Percentiles rank a stretch among this genome's conserved stretches.
Conservation (phyloP, 1,139 yeast species). For the Yamadazyma friedrichii region DNA sequence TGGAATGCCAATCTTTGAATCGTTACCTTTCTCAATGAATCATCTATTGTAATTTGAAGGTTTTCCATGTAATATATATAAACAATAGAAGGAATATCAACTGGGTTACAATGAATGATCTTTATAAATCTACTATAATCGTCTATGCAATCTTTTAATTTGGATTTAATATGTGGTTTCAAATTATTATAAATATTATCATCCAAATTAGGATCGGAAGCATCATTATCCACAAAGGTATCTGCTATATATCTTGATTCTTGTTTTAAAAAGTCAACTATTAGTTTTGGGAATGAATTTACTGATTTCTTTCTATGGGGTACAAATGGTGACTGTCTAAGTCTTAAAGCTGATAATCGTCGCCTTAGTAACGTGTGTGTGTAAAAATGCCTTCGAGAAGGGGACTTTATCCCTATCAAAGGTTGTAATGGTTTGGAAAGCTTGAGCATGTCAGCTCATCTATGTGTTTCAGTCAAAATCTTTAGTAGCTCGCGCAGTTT, state of each 20-base stretch:
- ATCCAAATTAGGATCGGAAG: background rate
- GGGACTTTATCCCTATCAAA: background rate
- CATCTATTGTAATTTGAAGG: slow-evolving; percentile 20
- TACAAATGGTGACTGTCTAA: background rate
- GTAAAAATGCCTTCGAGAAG: slow-evolving; percentile 1
- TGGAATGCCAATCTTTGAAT: slow-evolving; percentile 32
- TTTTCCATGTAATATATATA: slow-evolving; percentile 23
- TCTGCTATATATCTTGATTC: slow-evolving; percentile 16
- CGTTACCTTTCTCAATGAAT: slow-evolving; percentile 20
- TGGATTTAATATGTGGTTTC: slow-evolving; percentile 5
- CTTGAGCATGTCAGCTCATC: slow-evolving; percentile 12
- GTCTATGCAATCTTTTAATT: slow-evolving; percentile 25
- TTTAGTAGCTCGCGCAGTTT: slow-evolving; percentile 5
- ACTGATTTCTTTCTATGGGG: slow-evolving; percentile 2
- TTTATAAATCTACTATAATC: slow-evolving; percentile 28
- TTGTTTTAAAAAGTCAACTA: slow-evolving; percentile 17
- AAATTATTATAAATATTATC: slow-evolving; percentile 3
- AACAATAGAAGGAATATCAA: slow-evolving; percentile 28
- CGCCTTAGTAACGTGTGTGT: slow-evolving; percentile 2
- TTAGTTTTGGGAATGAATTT: slow-evolving; percentile 9
- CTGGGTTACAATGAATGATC: slow-evolving; percentile 34
- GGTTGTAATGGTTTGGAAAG: background rate
- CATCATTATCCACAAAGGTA: slow-evolving; percentile 1
- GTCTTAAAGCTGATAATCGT: slow-evolving; percentile 1
- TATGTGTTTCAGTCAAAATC: background rate